Conservation (phyloP, 352 stramenopile species). For the Salisapilia sapeloensis region DNA sequence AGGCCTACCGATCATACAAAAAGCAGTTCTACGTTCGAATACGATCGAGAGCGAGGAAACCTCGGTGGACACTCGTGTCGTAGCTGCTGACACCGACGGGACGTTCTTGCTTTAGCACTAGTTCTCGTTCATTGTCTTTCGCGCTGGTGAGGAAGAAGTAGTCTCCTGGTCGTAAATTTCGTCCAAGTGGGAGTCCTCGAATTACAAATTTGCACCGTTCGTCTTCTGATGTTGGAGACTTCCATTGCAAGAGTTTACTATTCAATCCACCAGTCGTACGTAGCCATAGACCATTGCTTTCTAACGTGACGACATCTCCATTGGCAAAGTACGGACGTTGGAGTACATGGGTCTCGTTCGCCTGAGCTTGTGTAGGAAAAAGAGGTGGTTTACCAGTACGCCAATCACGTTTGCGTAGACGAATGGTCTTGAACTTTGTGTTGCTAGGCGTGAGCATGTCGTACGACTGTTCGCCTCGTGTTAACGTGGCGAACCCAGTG, state of each 20-base stretch:
- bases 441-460: conserved; percentile 75
- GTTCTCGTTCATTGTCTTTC: conserved; percentile 77
- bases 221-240: conserved; percentile 61
- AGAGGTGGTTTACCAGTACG: conserved; percentile 9
- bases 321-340: conserved; percentile 64
- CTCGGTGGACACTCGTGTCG: conserved; percentile 69
- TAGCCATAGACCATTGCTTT: conserved; percentile 79
- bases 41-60: conserved; percentile 65
- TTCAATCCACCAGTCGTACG: conserved; percentile 39
- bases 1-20: conserved; percentile 1
- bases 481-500: conserved; percentile 69
- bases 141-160: conserved; percentile 81
- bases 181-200: conserved; percentile 50
- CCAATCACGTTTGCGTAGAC: conserved; percentile 62
- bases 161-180: conserved; percentile 52
- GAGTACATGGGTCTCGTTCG: background rate
- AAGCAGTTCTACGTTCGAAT: conserved; percentile 42
- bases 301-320: conserved; percentile 72
- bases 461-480: conserved; percentile 42
- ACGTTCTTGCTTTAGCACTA: conserved; percentile 62
- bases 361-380: conserved; percentile 9
- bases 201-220: conserved; percentile 79
- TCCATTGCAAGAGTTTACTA: conserved; percentile 71
- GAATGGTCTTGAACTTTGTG: conserved; percentile 68
- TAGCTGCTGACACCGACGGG: conserved; percentile 66